These are phyloP conservation scores for Tolypocladium tundrense DNA, from an alignment of 2,329 filamentous ascomycete species.

Conservation along the genomic window DNA sequence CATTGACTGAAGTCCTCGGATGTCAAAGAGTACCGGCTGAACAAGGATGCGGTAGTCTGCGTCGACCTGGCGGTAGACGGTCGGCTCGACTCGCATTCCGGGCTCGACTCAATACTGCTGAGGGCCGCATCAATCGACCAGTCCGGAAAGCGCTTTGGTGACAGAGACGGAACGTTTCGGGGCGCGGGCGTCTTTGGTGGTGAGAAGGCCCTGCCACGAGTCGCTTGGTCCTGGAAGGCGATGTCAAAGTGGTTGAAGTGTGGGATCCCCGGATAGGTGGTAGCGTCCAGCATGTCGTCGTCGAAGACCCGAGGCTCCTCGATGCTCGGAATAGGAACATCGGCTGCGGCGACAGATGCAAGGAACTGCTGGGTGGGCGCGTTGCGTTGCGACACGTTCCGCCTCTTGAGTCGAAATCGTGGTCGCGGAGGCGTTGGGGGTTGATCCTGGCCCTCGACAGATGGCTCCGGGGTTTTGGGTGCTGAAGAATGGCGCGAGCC, in stretches of 20 bases:
- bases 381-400: conserved; percentile 39
- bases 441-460: conserved; percentile 20
- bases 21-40: conserved; percentile 44
- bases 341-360: conserved; percentile 55
- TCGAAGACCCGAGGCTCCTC: conserved; percentile 41
- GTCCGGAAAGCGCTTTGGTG: conserved; percentile 41
- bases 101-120: conserved; percentile 48
- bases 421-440: conserved; percentile 41
- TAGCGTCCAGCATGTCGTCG: conserved; percentile 29
- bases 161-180: conserved; percentile 30
- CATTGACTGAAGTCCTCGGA: conserved; percentile 46
- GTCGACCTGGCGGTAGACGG: conserved; percentile 51
- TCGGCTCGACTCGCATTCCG: conserved; percentile 48
- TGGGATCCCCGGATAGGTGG: conserved; percentile 20
- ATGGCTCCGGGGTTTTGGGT: conserved; percentile 44
- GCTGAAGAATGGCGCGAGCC: conserved; percentile 28
- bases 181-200: conserved; percentile 51
- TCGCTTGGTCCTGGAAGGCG: conserved; percentile 15
- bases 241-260: conserved; percentile 22
- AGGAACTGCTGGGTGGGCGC: conserved; percentile 57
- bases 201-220: conserved; percentile 34
- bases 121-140: conserved; percentile 48
- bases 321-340: conserved; percentile 55
- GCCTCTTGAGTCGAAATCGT: conserved; percentile 45
- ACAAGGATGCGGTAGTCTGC: conserved; percentile 45